These are phyloP conservation scores for Vigna nakashimae DNA, from an alignment of 306 rosid species.

Conservation along the genomic window DNA sequence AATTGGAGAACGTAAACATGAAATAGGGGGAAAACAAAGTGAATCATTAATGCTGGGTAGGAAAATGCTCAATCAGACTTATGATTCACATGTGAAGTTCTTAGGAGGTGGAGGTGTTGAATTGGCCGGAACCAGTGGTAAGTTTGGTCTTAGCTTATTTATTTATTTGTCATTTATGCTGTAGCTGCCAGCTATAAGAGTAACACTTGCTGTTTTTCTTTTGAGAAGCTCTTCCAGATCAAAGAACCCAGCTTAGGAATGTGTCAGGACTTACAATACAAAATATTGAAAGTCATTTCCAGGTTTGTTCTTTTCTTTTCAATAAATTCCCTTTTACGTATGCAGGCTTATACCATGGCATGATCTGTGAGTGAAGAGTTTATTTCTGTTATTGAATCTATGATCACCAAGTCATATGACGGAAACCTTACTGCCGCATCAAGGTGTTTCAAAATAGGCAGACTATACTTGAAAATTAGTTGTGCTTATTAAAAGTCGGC, in stretches of 20 bases:
- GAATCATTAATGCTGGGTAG: slow-evolving; percentile 22
- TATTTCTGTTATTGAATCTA: neutral
- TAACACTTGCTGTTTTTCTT: slow-evolving; percentile 37
- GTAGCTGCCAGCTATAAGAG: neutral
- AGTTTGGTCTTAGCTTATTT: slow-evolving; percentile 32
- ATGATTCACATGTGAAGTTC: slow-evolving; percentile 48
- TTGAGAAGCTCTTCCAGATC: slow-evolving; percentile 52
- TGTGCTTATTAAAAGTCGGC: neutral
- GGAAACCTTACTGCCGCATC: neutral
- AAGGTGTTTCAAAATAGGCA: neutral
- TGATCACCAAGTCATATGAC: neutral
- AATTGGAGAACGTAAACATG: slow-evolving; percentile 27
- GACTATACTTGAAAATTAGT: slow-evolving; percentile 5
- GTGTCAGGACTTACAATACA: slow-evolving; percentile 48
- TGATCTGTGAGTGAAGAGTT: neutral
- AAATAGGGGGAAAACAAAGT: neutral
- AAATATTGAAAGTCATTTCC: slow-evolving; percentile 50
- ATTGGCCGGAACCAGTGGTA: slow-evolving; percentile 47
- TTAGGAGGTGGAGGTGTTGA: slow-evolving; percentile 46
- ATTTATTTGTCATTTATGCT: slow-evolving; percentile 3
- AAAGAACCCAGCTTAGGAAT: slow-evolving; percentile 51
- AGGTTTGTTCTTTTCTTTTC: slow-evolving; percentile 46
- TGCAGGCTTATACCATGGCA: neutral
- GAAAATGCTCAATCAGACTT: slow-evolving; percentile 49
- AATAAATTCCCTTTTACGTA: neutral